phyloP scores from a whole-genome alignment of 2,329 filamentous ascomycete genomes.

The Sporothrix brasiliensis region DNA sequence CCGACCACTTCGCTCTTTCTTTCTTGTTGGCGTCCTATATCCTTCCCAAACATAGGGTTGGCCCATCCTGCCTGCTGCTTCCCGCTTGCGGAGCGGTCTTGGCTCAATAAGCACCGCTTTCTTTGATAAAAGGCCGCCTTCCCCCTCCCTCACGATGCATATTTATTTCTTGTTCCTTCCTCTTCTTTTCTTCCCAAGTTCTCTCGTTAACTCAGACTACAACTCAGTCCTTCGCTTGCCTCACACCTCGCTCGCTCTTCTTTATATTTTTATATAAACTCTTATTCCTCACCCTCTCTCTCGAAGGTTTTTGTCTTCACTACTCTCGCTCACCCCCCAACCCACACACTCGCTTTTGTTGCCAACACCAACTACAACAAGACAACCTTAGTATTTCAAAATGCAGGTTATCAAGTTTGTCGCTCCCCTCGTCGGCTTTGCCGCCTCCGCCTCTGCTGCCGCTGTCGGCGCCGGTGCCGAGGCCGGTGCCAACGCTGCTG shows the following conservation, averaged over 20 bases:
- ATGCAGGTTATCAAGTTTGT: constrained; percentile 34
- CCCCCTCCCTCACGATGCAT: constrained; percentile 3
- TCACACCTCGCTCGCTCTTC: constrained; percentile 29
- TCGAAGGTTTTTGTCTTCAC: constrained; percentile 25
- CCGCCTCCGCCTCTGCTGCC: constrained; percentile 26
- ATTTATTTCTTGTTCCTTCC: constrained; percentile 17
- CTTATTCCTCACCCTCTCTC: neutral
- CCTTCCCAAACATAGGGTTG: neutral
- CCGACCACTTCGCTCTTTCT: constrained; percentile 2
- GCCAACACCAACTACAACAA: constrained; percentile 4
- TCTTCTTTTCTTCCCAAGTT: constrained; percentile 11
- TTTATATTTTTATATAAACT: constrained; percentile 20
- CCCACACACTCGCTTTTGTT: constrained; percentile 19
- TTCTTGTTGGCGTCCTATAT: neutral
- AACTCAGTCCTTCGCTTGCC: constrained; percentile 31
- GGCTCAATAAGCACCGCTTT: constrained; percentile 28
- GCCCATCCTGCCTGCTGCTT: neutral
- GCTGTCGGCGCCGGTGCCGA: constrained; percentile 8
- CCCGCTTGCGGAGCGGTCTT: constrained; percentile 6
- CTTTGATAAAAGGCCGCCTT: constrained; percentile 32
- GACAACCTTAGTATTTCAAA: constrained; percentile 15
- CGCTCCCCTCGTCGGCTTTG: constrained; percentile 34
- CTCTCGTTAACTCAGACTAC: constrained; percentile 22
- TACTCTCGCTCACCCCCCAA: constrained; percentile 27
- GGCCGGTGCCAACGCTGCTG: neutral